These are phyloP conservation scores for Termitomyces eurrhizus DNA, from an alignment of 768 basidiomycete species.

Conservation along the genomic window DNA sequence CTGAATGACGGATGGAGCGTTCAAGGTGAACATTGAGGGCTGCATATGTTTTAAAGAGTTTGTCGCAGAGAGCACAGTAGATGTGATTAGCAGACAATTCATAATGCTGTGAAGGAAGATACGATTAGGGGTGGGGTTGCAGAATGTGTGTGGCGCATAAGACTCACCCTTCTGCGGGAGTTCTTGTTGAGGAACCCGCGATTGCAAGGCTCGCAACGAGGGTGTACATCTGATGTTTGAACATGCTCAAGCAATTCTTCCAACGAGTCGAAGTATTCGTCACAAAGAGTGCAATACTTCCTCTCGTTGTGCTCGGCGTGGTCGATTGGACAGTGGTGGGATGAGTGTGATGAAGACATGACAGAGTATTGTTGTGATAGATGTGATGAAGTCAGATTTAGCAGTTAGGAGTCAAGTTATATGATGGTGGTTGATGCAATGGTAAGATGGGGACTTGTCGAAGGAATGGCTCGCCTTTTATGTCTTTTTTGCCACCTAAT, in stretches of 20 bases:
- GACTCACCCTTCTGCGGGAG: slow-evolving; percentile 10
- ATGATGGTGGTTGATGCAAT: slow-evolving; percentile 7
- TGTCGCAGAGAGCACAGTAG: slow-evolving; percentile 11
- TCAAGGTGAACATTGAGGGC: slow-evolving; percentile 9
- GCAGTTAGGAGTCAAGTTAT: slow-evolving; percentile 1
- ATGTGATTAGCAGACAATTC: slow-evolving; percentile 5
- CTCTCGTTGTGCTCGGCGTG: background rate
- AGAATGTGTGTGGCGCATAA: background rate
- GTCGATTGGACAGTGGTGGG: background rate
- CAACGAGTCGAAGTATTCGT: slow-evolving; percentile 1
- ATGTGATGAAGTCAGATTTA: background rate
- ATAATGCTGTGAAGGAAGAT: slow-evolving; percentile 5
- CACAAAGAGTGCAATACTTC: slow-evolving; percentile 5
- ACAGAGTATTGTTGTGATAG: no score
- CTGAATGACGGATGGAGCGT: slow-evolving; percentile 6
- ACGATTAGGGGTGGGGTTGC: background rate
- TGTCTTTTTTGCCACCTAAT: slow-evolving; percentile 10
- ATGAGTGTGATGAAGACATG: slow-evolving; percentile 1
- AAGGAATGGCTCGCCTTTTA: slow-evolving; percentile 1
- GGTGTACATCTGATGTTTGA: slow-evolving; percentile 5
- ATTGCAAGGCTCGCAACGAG: slow-evolving; percentile 6
- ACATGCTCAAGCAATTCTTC: background rate
- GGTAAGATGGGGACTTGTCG: background rate
- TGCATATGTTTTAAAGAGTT: slow-evolving; percentile 1
- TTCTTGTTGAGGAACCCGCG: slow-evolving; percentile 8